Conservation (phyloP, 495 filamentous ascomycete genomes). For the Oleoguttula mirabilis region DNA sequence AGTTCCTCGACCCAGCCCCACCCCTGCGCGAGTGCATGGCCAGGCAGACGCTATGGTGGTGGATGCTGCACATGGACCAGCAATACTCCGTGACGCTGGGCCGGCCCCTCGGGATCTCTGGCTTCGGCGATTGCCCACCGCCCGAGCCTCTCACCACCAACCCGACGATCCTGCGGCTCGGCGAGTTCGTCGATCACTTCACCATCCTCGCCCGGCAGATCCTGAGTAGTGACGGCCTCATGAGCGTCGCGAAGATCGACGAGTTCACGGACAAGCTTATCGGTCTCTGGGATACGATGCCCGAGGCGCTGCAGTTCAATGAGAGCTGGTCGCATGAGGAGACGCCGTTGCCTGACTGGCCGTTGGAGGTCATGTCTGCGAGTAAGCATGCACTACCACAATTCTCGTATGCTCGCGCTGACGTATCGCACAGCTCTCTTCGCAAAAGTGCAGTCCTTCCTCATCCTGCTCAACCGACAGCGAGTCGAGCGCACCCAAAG, state of each 20-base stretch:
- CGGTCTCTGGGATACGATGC: conserved; percentile 33
- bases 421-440: conserved; percentile 26
- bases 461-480: conserved; percentile 38
- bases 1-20: conserved; percentile 33
- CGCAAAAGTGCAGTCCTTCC: conserved; percentile 35
- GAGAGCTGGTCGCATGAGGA: conserved; percentile 33
- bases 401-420: not conserved
- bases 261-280: conserved; percentile 34
- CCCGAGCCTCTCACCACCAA: conserved; percentile 33
- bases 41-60: conserved; percentile 38
- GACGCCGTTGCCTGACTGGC: conserved; percentile 34
- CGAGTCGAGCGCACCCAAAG: conserved; percentile 23
- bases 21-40: conserved; percentile 29
- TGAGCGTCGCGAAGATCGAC: conserved; percentile 32
- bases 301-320: conserved; percentile 34
- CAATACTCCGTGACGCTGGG: conserved; percentile 39
- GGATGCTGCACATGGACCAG: conserved; percentile 41
- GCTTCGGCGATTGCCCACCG: conserved; percentile 35
- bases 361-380: conserved; percentile 33
- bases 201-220: conserved; percentile 38
- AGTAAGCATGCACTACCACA: conserved; percentile 18
- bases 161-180: conserved; percentile 29
- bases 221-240: conserved; percentile 31
- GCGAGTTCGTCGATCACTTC: conserved; percentile 34
- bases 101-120: conserved; percentile 36